Base-by-base conservation (phyloP, 2,329 filamentous ascomycete species). In the Trichophyton equinum region DNA sequence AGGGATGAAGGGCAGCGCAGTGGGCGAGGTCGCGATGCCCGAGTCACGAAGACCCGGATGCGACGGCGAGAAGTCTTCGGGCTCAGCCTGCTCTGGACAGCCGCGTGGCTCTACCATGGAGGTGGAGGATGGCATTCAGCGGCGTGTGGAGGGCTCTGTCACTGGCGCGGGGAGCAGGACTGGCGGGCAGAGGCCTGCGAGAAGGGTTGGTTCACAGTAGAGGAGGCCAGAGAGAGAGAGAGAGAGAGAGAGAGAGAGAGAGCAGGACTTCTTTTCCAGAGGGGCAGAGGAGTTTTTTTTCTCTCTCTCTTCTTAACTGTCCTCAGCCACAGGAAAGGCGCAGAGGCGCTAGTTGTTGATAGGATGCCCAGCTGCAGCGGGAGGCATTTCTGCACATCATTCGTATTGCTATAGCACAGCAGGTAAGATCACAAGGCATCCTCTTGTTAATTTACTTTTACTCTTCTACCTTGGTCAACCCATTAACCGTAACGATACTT, bases 41-140 rank as follows among this genome's bases (percentile, higher is more conserved):
- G 46, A 25, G 20, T 25, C 51, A 36, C 33, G 22, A 27, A 33
- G 27, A 7, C n/a, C 7, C 44, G 11, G 44, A 47, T 47, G 44
- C 44, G 44, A 47, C 7, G 46, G 46, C 46, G 46, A 15, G 20
- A 27, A 15, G 51, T 55, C 51, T 55, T 27, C 25, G 46, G 20
- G 20, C 51, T 55, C 51, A 36, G 51, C 51, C 51, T 55, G 51
- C 27, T 55, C 51, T 9, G 51, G 51, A 55, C 51, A 20, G n/a
- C 51, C n/a, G 25, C 51, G 51, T 22, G 51, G 51, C 51, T 55
- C 51, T 55, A 55, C 51, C 51, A 55, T 55, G 15, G 51, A 38
- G 33, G 33, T 38, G 33, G 33, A 38, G 11, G 33, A 55, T 55
- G 51, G 46, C 30, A n/a, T 33, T 15, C n/a, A 25, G 51, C 51